Percentiles rank a stretch among this genome's conserved stretches.
Evolutionary conservation across 2,329 filamentous ascomycete genomes (phyloP).

Genomic region (Alternaria solani): DNA sequence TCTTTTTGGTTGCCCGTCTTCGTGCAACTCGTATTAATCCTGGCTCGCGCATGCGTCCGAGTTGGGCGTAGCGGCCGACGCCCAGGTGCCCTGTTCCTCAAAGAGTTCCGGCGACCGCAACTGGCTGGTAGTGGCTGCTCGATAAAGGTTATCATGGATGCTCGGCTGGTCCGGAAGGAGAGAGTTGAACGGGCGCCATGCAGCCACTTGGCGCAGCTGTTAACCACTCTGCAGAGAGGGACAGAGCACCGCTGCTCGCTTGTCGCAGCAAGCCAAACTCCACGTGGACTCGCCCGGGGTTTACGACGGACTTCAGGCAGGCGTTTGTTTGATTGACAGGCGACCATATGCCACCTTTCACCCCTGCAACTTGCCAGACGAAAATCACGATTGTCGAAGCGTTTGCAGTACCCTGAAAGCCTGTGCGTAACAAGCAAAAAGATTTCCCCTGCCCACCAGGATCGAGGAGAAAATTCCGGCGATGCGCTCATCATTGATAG

Average conservation of each 20-base stretch:
- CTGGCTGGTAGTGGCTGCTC: constrained; percentile 22
- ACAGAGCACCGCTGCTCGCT: constrained; percentile 16
- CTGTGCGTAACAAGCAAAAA: constrained; percentile 6
- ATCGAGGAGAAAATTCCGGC: constrained; percentile 1
- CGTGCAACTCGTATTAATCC: constrained; percentile 42
- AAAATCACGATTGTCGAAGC: constrained; percentile 5
- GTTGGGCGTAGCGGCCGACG: constrained; percentile 22
- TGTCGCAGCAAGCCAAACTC: constrained; percentile 30
- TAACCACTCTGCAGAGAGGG: constrained; percentile 27
- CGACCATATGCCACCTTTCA: constrained; percentile 29
- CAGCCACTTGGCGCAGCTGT: constrained; percentile 24
- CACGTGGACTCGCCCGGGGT: constrained; percentile 44
- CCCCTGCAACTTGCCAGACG: constrained; percentile 30
- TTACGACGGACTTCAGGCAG: constrained; percentile 27
- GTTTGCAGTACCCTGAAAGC: constrained; percentile 1
- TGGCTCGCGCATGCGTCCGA: constrained; percentile 26
- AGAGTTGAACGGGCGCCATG: constrained; percentile 17
- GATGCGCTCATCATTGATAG: constrained; percentile 20
- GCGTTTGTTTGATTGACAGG: constrained; percentile 38
- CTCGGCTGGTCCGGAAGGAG: constrained; percentile 31
- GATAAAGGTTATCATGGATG: constrained; percentile 17
- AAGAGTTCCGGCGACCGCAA: constrained; percentile 23
- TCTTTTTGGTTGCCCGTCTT: constrained; percentile 32
- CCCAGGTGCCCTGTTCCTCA: constrained; percentile 20
- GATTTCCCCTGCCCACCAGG: constrained; percentile 8